Base-by-base conservation (phyloP, 345 rosid genomes). In the Salix brachista region DNA sequence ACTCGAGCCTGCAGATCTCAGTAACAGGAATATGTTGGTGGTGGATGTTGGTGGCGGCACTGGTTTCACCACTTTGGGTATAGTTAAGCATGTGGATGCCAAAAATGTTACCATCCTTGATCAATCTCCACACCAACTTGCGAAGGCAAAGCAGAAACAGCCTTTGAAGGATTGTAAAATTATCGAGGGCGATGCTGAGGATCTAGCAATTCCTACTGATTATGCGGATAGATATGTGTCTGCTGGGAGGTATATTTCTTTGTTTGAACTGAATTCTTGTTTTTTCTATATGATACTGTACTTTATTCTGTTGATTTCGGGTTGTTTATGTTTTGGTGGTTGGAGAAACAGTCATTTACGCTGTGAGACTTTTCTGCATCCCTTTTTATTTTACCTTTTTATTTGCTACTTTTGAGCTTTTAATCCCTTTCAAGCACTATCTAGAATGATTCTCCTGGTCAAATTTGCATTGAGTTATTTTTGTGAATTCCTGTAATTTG, bases 41-140 rank as follows among this genome's bases (percentile, higher is more conserved):
- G 97, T 92, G 36, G 99, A 96, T 87, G 99, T 92, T 23, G 99
- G 99, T 41, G 99, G 99, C 23, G 99, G 99, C 9, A 96, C 99
- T 72, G 99, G 99, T 48, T 96, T 96, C 86, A 91, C 99, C 56
- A 96, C 98, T 75, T 72, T 96, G 81, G 99, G 98, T 4, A 96
- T 96, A 54, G 98, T 96, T 56, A 91, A 96, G 87, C 92, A 90
- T 25, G 98, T 96, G 61, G 97, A 91, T 61, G 97, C 99, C 41
- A 92, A 93, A 85, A 96, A 96, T 80, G 99, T 96, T 42, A 92
- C 97, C 1, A 93, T 96, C 73, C 92, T 96, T 9, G 99, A 96
- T 82, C 99, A 93, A 85, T 96, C 99, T 12, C 98, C 99, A 0
- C 99, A 96, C 82, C 99, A 96, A 90, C 95, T 96, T 23, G 98